A percentile compares a stretch with the other conserved stretches of the same genome.
Conservation (phyloP, 2,329 filamentous ascomycete species). For the Alternaria arborescens region DNA sequence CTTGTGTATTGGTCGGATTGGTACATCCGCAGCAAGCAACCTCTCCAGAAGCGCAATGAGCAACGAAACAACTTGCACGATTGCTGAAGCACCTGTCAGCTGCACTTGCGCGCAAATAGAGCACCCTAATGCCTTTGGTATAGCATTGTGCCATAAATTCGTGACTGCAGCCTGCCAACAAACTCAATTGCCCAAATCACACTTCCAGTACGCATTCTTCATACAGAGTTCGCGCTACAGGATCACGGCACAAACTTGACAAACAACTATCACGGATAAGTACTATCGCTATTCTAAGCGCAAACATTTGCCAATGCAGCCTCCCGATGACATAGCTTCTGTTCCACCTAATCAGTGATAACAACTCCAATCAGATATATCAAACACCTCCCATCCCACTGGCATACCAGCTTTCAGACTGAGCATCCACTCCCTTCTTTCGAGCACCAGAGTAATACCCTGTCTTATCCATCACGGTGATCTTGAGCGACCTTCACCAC, state of each 20-base stretch:
- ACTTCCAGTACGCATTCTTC: neutral
- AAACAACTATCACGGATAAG: neutral
- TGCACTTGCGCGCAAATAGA: neutral
- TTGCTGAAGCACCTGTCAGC: neutral
- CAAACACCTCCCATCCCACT: neutral
- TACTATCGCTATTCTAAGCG: neutral
- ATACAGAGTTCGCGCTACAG: neutral
- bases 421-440: neutral
- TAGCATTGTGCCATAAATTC: neutral
- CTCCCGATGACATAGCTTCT: neutral
- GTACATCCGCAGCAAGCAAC: neutral
- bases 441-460: too few relatives aligned
- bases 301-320: neutral
- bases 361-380: neutral
- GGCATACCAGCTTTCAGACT: neutral
- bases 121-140: neutral
- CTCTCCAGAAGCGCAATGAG: neutral
- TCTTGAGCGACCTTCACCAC: neutral
- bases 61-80: neutral
- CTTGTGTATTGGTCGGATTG: neutral
- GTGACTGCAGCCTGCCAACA: neutral
- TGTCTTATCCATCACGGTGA: neutral
- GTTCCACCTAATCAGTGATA: neutral
- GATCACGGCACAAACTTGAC: neutral
- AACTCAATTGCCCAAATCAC: neutral